Percentiles rank a stretch among this genome's conserved stretches.
phyloP scores from a whole-genome alignment of 2,329 filamentous ascomycete species.

The Raffaelea deltoideospora region DNA sequence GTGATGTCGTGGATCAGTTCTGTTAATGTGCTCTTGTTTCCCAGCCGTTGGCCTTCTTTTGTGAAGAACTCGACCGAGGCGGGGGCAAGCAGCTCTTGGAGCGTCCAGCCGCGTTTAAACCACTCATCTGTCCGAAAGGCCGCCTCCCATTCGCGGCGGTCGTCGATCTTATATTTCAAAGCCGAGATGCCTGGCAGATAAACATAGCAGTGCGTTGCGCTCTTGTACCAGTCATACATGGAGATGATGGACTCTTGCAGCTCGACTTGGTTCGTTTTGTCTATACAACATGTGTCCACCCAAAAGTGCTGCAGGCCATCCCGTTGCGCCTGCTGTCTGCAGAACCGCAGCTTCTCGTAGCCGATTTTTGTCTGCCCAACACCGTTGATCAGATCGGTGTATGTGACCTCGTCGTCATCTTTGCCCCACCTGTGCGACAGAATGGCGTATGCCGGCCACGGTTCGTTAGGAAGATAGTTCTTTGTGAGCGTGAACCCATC shows the following conservation, averaged over 20 bases:
- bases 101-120: constrained; percentile 9
- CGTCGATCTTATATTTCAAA: background rate
- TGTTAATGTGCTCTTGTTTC: constrained; percentile 7
- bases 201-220: constrained; percentile 2
- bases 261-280: constrained; percentile 3
- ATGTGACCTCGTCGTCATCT: constrained; percentile 6
- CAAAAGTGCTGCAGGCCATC: constrained; percentile 4
- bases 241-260: constrained; percentile 4
- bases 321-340: background rate
- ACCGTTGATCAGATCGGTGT: constrained; percentile 5
- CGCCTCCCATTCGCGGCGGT: background rate
- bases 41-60: constrained; percentile 4
- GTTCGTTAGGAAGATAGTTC: too few relatives aligned
- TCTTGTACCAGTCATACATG: constrained; percentile 8
- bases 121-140: constrained; percentile 1
- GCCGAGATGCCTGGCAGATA: constrained; percentile 4
- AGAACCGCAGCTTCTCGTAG: constrained; percentile 5
- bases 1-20: background rate
- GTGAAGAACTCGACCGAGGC: constrained; percentile 7
- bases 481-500: too few relatives aligned
- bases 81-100: constrained; percentile 12
- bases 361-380: constrained; percentile 1
- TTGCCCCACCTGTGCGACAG: constrained; percentile 14
- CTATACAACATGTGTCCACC: constrained; percentile 9
- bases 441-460: too few relatives aligned